A percentile compares a stretch with the other conserved stretches of the same genome.
Conservation (phyloP, 768 basidiomycete genomes). For the Amanita rimosa region DNA sequence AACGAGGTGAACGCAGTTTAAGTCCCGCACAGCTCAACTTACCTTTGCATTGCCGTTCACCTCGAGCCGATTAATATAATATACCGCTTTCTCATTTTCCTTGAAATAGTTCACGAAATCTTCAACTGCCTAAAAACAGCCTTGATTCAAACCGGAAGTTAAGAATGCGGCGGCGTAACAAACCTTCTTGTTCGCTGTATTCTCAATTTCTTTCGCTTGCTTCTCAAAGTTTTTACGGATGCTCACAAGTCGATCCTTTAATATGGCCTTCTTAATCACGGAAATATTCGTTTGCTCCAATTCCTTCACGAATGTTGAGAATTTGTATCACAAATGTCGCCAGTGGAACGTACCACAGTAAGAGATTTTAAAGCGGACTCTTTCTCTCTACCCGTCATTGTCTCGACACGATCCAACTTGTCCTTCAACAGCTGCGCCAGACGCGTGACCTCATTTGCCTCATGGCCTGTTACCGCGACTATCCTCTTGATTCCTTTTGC, state of each 20-base stretch:
- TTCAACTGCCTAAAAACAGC: constrained; percentile 50
- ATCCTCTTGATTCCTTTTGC: constrained; percentile 97
- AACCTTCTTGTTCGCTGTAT: constrained; percentile 68
- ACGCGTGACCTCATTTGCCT: constrained; percentile 75
- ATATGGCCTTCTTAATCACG: constrained; percentile 64
- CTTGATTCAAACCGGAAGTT: neutral
- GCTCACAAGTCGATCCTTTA: constrained; percentile 61
- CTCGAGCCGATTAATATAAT: constrained; percentile 61
- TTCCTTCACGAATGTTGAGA: constrained; percentile 42
- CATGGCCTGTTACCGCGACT: constrained; percentile 88
- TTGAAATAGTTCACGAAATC: constrained; percentile 62
- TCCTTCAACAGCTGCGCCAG: constrained; percentile 51
- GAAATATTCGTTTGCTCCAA: constrained; percentile 87
- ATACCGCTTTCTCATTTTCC: constrained; percentile 58
- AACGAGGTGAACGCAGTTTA: constrained; percentile 2
- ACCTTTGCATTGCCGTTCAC: constrained; percentile 86
- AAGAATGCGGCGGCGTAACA: constrained; percentile 8
- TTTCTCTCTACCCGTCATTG: constrained; percentile 63
- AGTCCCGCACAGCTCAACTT: constrained; percentile 1
- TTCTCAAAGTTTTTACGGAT: constrained; percentile 82
- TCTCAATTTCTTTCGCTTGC: constrained; percentile 72
- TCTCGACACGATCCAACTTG: constrained; percentile 51
- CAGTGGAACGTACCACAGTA: constrained; percentile 43
- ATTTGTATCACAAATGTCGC: neutral
- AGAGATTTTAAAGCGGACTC: constrained; percentile 81